Base-by-base conservation (phyloP, 2,329 filamentous ascomycete genomes). In the Penicillium sp. region DNA sequence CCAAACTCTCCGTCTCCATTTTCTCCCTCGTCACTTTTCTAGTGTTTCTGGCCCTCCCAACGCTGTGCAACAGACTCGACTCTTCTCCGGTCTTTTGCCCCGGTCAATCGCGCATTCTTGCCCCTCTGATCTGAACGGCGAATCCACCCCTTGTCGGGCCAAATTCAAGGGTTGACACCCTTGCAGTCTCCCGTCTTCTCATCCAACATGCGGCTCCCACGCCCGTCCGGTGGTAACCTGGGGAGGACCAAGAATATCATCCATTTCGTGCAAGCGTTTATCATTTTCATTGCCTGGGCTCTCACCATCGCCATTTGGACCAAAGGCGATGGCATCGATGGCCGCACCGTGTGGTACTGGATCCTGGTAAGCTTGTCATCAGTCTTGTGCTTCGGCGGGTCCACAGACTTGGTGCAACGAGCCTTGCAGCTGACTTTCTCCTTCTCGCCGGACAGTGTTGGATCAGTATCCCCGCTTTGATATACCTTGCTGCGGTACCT, bases 401-500 rank as follows among this genome's bases (percentile, higher is more conserved):
- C n/a, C n/a, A n/a, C n/a, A n/a, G n/a, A n/a, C n/a, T n/a, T n/a
- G n/a, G n/a, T n/a, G n/a, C 6, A 4, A 27, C 14, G 33, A 38
- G 14, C 35, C 33, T 32, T 34, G 41, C 36, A 43, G 38, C 46
- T 47, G 33, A 39, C 19, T 31, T 9, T 10, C 27, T n/a, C n/a
- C n/a, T n/a, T n/a, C n/a, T n/a, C n/a, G n/a, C 32, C 21, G 8
- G 45, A 31, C 47, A 81, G 79, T 81, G 79, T 58, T 81, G 78
- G 69, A 59, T 81, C 48, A 75, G 73, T 28, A 68, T 78, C 28
- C 78, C 78, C 9, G 75, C 74, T 18, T 64, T 81, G 23, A 67
- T 81, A 41, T 83, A 81, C 58, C 74, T 80, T 39, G 70, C 74
- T 31, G 78, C 78, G 58, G 75, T 79, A 4, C 79, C 79, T 4